Base-by-base conservation (phyloP, 768 basidiomycete genomes). In the Boletales sp. region DNA sequence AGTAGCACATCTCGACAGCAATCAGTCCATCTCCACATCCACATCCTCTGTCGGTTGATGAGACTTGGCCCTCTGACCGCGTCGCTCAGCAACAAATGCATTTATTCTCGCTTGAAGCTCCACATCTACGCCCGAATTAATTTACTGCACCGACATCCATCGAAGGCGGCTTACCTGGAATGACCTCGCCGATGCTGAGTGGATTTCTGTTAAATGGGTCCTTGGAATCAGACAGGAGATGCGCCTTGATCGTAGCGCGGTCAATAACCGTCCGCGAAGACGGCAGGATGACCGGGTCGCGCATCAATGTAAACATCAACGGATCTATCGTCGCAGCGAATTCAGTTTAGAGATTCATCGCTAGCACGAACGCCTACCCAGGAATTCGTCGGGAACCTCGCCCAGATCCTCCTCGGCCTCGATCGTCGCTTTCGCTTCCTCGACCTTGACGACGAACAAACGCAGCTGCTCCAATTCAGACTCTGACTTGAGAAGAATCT, bases 191-290 rank as follows among this genome's bases (percentile, higher is more conserved):
- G 55, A 94, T 82, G 10, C 74, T 68, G 25, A 96, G 73, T 2
- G 95, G 91, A 32, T 77, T 73, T 28, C 96, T 86, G 69, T 97
- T 99, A 80, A 98, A 99, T 1, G 96, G 96, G 68, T 99, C 96
- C 46, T 83, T 90, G 15, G 84, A 70, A 60, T 96, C 94, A 0
- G 93, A 95, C 17, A 99, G 73, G 33, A 97, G 72, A 66, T 96
- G 94, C 1, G 93, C 88, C 61, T 95, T 95, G 74, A 99, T 98
- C 2, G 94, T 97, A 2, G 87, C 76, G 19, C 90, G 82, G 67
- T 99, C 96, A 38, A 99, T 66, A 32, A 89, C 77, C 0, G 81
- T 73, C 46, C 74, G 77, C 2, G 94, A 97, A 0, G 87, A 84
- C 0, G 96, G 96, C 31, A 99, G 68, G 30, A 82, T 80, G 50